Percentiles rank a stretch among this genome's conserved stretches.
These are phyloP conservation scores for Dipteronia dyeriana DNA, from an alignment of 345 rosid genomes.

Conservation along the genomic window DNA sequence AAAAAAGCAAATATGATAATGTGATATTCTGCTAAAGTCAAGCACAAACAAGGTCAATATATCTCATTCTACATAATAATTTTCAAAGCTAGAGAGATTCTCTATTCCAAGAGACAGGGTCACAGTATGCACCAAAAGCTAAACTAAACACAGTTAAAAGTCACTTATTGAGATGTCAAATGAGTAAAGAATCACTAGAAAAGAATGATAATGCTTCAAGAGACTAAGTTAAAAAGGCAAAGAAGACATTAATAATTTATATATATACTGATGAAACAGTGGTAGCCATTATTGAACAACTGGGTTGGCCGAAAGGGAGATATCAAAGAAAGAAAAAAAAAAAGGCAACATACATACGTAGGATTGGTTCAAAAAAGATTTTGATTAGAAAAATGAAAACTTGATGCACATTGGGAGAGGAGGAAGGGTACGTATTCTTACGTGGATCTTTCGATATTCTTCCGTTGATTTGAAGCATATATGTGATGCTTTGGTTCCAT, in stretches of 20 bases:
- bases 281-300: constrained; percentile 33
- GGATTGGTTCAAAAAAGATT: constrained; percentile 36
- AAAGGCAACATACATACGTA: not conserved
- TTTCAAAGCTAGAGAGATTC: constrained; percentile 5
- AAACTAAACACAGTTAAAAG: not conserved
- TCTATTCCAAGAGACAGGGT: constrained; percentile 5
- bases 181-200: constrained; percentile 21
- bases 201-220: constrained; percentile 24
- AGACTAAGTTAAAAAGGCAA: constrained; percentile 26
- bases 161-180: constrained; percentile 9
- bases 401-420: too few relatives aligned
- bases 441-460: constrained; percentile 35
- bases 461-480: constrained; percentile 31
- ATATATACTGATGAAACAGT: constrained; percentile 34
- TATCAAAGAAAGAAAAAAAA: constrained; percentile 18
- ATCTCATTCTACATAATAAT: not conserved
- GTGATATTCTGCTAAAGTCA: not conserved
- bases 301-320: constrained; percentile 42
- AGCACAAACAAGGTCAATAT: not conserved
- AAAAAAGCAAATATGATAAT: not conserved
- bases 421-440: constrained; percentile 17
- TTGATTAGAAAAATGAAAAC: constrained; percentile 8
- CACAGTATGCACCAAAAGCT: not conserved
- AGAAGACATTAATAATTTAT: not conserved
- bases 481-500: constrained; percentile 37